These are phyloP conservation scores for Coemansia umbellata DNA, from an alignment of 192 early-diverging fungal genomes.

Conservation along the genomic window DNA sequence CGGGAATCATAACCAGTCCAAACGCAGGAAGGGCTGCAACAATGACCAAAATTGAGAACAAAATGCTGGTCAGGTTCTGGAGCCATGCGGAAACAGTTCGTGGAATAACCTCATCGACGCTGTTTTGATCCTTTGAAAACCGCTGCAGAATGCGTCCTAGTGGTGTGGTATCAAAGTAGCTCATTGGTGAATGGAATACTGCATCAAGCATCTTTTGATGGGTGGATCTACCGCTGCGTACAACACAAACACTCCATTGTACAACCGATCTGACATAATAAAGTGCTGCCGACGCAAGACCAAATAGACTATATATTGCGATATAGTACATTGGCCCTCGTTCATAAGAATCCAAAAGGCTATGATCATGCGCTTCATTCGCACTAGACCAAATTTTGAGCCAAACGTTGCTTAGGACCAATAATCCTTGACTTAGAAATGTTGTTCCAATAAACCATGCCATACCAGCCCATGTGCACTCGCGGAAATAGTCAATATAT, in stretches of 20 bases:
- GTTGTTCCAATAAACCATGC: conserved; percentile 57
- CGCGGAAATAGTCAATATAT: conserved; percentile 74
- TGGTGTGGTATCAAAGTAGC: conserved; percentile 70
- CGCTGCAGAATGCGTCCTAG: conserved; percentile 84
- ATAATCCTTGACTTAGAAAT: conserved; percentile 50
- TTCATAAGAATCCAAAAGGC: background rate
- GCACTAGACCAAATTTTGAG: conserved; percentile 63
- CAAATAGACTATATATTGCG: conserved; percentile 71
- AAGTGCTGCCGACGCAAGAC: conserved; percentile 60
- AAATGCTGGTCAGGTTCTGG: conserved; percentile 24
- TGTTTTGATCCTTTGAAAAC: conserved; percentile 83
- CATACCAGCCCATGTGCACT: conserved; percentile 59
- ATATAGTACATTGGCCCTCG: conserved; percentile 61
- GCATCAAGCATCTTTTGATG: conserved; percentile 75
- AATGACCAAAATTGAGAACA: conserved; percentile 49
- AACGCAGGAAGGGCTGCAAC: conserved; percentile 51
- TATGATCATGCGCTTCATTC: conserved; percentile 45
- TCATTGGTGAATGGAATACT: conserved; percentile 62
- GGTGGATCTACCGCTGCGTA: conserved; percentile 68
- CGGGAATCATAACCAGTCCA: conserved; percentile 50
- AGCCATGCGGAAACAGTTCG: conserved; percentile 54
- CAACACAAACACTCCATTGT: conserved; percentile 76
- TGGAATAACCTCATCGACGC: conserved; percentile 70
- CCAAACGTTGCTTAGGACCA: conserved; percentile 60
- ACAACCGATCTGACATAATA: conserved; percentile 67